phyloP scores from a whole-genome alignment of 306 rosid genomes.

The Vigna trinervia region DNA sequence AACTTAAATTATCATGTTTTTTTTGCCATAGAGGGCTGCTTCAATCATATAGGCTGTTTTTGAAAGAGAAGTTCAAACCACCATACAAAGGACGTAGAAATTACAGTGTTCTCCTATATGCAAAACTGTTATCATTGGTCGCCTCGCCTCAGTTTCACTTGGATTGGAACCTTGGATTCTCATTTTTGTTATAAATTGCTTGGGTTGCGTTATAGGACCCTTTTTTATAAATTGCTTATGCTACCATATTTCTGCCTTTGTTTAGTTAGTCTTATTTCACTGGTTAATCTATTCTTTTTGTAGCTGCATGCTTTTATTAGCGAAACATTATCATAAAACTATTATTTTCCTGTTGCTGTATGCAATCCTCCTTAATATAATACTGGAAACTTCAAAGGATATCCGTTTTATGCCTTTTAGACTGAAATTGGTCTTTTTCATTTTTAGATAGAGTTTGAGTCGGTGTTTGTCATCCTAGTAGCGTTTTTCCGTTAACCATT shows the following conservation, averaged over 20 bases:
- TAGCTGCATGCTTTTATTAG: constrained; percentile 3
- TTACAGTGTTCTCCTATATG: neutral
- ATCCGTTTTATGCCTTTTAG: neutral
- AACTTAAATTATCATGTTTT: neutral
- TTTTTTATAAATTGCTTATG: neutral
- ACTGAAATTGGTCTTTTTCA: neutral
- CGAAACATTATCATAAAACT: neutral
- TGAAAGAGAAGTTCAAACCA: neutral
- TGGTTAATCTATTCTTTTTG: neutral
- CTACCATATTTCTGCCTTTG: neutral
- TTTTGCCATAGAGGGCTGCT: neutral
- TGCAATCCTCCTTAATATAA: neutral
- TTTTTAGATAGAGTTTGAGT: neutral
- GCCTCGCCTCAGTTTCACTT: neutral
- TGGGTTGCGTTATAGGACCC: neutral
- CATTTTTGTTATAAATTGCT: constrained; percentile 12
- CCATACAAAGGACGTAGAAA: neutral
- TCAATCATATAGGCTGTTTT: neutral
- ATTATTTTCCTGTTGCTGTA: neutral
- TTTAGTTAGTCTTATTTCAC: constrained; percentile 6
- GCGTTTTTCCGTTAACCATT: neutral
- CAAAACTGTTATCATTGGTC: neutral
- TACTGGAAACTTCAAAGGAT: neutral
- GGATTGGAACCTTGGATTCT: neutral
- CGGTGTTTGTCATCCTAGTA: neutral